Evolutionary conservation across 2,329 filamentous ascomycete species (phyloP), one percentile per base, ranked within the genome.

Genomic region (Lomentospora prolificans): DNA sequence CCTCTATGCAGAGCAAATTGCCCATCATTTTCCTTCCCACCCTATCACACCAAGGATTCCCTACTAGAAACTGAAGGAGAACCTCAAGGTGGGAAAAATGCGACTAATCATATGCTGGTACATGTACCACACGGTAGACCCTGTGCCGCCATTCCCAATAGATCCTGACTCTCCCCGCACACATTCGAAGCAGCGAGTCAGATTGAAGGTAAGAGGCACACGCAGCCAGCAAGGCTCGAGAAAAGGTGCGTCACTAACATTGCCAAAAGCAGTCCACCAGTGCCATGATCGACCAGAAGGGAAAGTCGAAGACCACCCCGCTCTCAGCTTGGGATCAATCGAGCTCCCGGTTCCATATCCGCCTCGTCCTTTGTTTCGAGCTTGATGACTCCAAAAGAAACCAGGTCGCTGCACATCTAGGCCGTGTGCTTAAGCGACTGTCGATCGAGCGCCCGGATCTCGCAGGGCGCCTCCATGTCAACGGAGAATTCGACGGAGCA

Each of bases 381-480:
- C 60, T 65, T 14, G 36, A 51, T 12, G 53, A 61, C 28, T 56
- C 57, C 24, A 8, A 50, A 2, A 51, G 55, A 10, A 59, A 59
- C 8, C 9, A 36, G 9, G 51, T 59, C 2, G 51, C 24, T 0
- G 7, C 36, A 2, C 62, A 65, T 14, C 55, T 67, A 3, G 46
- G 50, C 19, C 51, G 50, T 7, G 58, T 61, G 1, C 60, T 67
- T 3, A 50, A 17, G 2, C 59, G 57, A 1, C 57, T 68, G 14
- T 57, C 60, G 2, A 17, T n/a, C 1, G 55, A 59, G 10, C 62
- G 63, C 4, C 65, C 66, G 1, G 61, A 65, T 33, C 65, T 65
- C 56, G 63, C 65, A 0, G 66, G 66, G 3, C 60, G 54, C 17
- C 53, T 69, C 7, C 58, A 63, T 12, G 30, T 33, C 12, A 33